These are phyloP conservation scores for Dactylellina parvicollis DNA, from an alignment of 2,329 filamentous ascomycete genomes.

Conservation along the genomic window DNA sequence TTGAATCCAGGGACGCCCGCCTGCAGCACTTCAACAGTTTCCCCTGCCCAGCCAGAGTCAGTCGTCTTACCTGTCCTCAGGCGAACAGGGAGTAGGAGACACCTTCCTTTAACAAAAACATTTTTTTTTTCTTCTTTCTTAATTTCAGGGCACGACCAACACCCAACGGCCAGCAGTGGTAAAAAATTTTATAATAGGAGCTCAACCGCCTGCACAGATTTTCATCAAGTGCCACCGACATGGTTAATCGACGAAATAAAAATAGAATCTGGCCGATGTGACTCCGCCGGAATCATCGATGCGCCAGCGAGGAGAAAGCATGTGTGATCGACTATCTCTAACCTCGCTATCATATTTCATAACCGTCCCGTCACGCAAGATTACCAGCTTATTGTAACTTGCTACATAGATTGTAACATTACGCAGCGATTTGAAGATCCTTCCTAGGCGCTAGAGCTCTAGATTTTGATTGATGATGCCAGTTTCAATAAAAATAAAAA, in stretches of 20 bases:
- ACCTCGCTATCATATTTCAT: background rate
- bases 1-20: conserved; percentile 27
- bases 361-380: conserved; percentile 17
- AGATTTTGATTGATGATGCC: no score
- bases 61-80: background rate
- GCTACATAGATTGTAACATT: conserved; percentile 9
- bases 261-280: conserved; percentile 38
- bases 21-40: no score
- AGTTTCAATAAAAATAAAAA: no score
- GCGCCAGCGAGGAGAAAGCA: background rate
- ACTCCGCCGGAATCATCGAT: conserved; percentile 6
- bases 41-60: conserved; percentile 1
- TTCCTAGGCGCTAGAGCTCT: background rate
- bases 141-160: no score
- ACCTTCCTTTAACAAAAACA: conserved; percentile 21
- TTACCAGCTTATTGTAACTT: background rate
- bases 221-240: conserved; percentile 14
- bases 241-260: conserved; percentile 15
- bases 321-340: conserved; percentile 10
- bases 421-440: conserved; percentile 1
- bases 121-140: background rate
- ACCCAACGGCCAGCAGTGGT: background rate
- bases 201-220: conserved; percentile 25
- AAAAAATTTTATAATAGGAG: background rate
- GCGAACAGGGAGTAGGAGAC: background rate